phyloP scores from a whole-genome alignment of 192 early-diverging fungal species.

The Paraglomus occultum region DNA sequence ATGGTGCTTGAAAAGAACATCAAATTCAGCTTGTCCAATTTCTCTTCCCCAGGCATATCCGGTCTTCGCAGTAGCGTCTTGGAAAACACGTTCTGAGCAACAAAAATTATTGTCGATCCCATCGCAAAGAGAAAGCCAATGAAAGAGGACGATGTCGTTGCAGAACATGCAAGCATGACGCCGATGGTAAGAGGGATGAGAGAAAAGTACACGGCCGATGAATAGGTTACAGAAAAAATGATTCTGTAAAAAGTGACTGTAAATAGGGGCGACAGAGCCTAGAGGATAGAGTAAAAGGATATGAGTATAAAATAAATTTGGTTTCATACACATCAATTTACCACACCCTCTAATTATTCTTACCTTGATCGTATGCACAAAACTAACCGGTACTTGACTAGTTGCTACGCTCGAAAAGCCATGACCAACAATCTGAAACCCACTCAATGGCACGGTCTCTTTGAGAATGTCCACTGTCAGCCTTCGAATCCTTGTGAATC shows the following conservation, averaged over 20 bases:
- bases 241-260: constrained; percentile 77
- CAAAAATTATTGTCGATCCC: constrained; percentile 76
- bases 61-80: constrained; percentile 71
- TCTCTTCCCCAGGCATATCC: constrained; percentile 31
- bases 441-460: constrained; percentile 67
- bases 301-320: too few species aligned
- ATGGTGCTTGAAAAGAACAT: constrained; percentile 78
- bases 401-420: constrained; percentile 78
- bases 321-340: too few species aligned
- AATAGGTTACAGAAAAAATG: constrained; percentile 65
- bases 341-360: constrained; percentile 3
- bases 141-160: constrained; percentile 63
- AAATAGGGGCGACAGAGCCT: constrained; percentile 84
- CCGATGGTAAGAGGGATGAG: constrained; percentile 80
- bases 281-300: constrained; percentile 28
- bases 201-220: constrained; percentile 70
- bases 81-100: constrained; percentile 83
- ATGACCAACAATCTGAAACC: constrained; percentile 86
- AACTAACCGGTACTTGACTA: constrained; percentile 72
- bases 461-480: constrained; percentile 54
- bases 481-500: constrained; percentile 51
- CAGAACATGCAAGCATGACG: constrained; percentile 85
- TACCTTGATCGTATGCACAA: constrained; percentile 92
- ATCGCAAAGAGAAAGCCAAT: constrained; percentile 76
- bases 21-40: constrained; percentile 85